Evolutionary conservation across 2,329 filamentous ascomycete species (phyloP), one percentile per base, ranked within the genome.

Genomic region (Juglanconis sp.): DNA sequence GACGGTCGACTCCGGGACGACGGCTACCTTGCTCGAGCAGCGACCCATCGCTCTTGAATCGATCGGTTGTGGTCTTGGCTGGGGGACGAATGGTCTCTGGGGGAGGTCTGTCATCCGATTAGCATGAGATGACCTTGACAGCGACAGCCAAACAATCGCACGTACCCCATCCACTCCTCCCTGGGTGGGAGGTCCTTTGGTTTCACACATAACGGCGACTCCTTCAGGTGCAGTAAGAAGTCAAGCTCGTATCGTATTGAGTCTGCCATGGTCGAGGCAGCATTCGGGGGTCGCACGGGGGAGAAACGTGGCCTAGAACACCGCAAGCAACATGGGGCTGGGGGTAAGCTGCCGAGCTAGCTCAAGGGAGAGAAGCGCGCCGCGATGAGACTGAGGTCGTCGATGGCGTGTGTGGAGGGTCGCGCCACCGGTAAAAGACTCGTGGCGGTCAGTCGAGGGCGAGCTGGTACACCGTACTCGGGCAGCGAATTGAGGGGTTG

Each of bases 141-240:
- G 31, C 54, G 47, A 35, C 34, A 52, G 15, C 56, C 53, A 47
- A 53, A 30, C 11, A 24, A 15, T 5, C 13, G n/a, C 11, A 48
- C 85, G 72, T 81, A 96, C 90, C 94, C 92, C 92, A 97, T 96
- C 93, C 93, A 98, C 80, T 96, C 91, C 77, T 96, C 92, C 65
- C 89, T 84, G 32, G 92, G 89, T 65, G 92, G 93, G 50, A 97
- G 82, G 65, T 82, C 84, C 65, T 88, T 79, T 51, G 94, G 94
- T 76, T 91, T 96, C 68, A 83, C 79, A 70, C 92, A 92, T 73
- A 96, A 81, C 66, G 92, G 92, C 65, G 94, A 97, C 62, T 89
- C 81, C 75, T 88, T 86, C 69, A 98, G 80, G 73, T 83, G 81
- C 69, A 92, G 79, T 68, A 98, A 81, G 76, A 90, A 83, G 65